Evolutionary conservation across 1,284 basidiomycete species (phyloP).

Genomic region (Lentinula novae-zelandiae): DNA sequence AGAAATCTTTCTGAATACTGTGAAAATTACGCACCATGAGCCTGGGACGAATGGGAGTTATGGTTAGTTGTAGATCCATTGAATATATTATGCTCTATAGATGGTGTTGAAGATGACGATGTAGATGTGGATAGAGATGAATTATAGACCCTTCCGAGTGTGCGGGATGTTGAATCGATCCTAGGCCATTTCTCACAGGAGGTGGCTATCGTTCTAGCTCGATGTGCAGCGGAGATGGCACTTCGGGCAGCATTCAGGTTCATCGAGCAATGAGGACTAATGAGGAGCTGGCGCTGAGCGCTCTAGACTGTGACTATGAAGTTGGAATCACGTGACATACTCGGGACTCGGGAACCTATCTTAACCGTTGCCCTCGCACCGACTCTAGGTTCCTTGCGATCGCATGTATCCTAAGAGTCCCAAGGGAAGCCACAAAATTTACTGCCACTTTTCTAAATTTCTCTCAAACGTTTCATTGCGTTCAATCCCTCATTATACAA

Average conservation of each 20-base stretch:
- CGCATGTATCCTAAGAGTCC: no score
- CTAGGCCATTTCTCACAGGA: neutral
- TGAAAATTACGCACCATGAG: neutral
- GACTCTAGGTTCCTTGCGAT: no score
- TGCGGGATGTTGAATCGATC: neutral
- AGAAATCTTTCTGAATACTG: neutral
- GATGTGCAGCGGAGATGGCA: neutral
- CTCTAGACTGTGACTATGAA: no score
- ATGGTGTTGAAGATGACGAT: conserved; percentile 1
- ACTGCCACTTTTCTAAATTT: no score
- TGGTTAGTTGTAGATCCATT: neutral
- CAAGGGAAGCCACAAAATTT: no score
- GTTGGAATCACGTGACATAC: no score
- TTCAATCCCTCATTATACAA: no score
- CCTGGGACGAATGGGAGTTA: neutral
- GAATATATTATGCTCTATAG: conserved; percentile 2
- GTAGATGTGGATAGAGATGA: conserved; percentile 10
- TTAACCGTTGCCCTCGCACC: no score
- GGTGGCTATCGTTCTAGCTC: neutral
- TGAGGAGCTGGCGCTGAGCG: no score
- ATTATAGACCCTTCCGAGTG: conserved; percentile 3
- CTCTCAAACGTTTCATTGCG: no score
- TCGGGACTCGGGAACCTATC: no score
- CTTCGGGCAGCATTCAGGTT: neutral
- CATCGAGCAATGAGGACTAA: neutral